These are phyloP conservation scores for Aquanectria penicillioides DNA, from an alignment of 2,329 filamentous ascomycete genomes.

Conservation along the genomic window DNA sequence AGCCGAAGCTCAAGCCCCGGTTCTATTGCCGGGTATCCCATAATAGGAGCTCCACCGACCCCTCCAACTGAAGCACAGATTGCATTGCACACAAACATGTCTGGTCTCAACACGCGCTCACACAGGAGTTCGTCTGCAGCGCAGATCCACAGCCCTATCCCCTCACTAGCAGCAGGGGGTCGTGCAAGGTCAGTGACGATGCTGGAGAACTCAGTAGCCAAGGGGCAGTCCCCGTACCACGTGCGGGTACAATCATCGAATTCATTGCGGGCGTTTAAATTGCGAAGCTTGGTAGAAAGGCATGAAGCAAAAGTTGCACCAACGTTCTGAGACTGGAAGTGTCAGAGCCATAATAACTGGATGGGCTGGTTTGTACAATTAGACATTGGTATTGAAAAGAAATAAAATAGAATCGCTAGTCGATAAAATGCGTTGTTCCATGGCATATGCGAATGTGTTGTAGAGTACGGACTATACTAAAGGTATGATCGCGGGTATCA, in stretches of 20 bases:
- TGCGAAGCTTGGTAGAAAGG: conserved; percentile 27
- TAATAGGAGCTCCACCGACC: not conserved
- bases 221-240: not conserved
- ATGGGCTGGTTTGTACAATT: too few species aligned
- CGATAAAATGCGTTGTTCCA: too few species aligned
- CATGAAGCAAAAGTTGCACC: not conserved
- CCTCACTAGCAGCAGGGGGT: not conserved
- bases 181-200: conserved; percentile 13
- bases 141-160: conserved; percentile 12
- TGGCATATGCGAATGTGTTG: too few species aligned
- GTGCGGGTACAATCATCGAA: conserved; percentile 19
- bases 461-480: too few species aligned
- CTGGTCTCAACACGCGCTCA: conserved; percentile 16
- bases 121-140: conserved; percentile 6
- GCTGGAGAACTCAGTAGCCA: conserved; percentile 9
- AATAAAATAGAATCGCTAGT: too few species aligned
- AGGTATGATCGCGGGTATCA: too few species aligned
- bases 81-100: conserved; percentile 7
- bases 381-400: too few species aligned
- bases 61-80: conserved; percentile 18
- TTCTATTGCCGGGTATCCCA: not conserved
- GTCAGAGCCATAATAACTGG: too few species aligned
- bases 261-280: conserved; percentile 29
- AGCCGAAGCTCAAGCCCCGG: conserved; percentile 16
- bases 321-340: conserved; percentile 4